A percentile compares a stretch with the other conserved stretches of the same genome.
Evolutionary conservation across 306 rosid genomes (phyloP).

Genomic region (Acacia melanoxylon): DNA sequence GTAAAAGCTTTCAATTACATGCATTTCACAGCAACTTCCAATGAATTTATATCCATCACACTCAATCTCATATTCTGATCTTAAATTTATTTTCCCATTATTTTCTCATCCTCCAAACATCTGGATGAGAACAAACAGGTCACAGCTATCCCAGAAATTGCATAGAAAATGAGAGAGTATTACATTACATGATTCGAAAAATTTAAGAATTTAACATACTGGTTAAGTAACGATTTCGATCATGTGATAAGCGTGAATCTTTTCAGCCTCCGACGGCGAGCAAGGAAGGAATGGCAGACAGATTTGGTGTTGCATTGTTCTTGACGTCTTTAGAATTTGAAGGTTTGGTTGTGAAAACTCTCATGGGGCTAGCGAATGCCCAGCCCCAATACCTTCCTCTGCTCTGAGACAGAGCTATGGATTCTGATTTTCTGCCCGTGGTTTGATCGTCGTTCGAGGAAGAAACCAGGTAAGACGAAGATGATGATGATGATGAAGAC

Average conservation of each 20-base stretch:
- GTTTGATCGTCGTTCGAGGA: conserved; percentile 57
- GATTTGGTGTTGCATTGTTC: conserved; percentile 51
- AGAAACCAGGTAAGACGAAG: conserved; percentile 74
- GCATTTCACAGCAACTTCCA: conserved; percentile 14
- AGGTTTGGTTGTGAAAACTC: conserved; percentile 68
- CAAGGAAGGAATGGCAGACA: conserved; percentile 78
- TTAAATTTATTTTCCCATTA: neutral
- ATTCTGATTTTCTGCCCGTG: conserved; percentile 37
- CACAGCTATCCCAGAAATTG: neutral
- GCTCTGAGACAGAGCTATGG: conserved; percentile 38
- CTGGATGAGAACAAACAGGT: conserved; percentile 20
- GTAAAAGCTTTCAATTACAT: conserved; percentile 24
- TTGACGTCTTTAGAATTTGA: conserved; percentile 54
- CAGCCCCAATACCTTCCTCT: conserved; percentile 71
- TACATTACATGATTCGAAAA: conserved; percentile 6
- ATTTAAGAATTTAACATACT: neutral
- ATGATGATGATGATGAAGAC: conserved; percentile 65
- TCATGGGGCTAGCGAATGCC: conserved; percentile 96
- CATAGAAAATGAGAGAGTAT: neutral
- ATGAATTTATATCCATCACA: conserved; percentile 28
- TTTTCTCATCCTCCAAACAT: conserved; percentile 16
- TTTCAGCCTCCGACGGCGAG: conserved; percentile 58
- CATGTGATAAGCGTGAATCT: conserved; percentile 1
- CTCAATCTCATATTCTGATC: conserved; percentile 9
- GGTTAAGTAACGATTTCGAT: neutral